Conservation (phyloP, 345 rosid genomes). For the Brassica juncea region DNA sequence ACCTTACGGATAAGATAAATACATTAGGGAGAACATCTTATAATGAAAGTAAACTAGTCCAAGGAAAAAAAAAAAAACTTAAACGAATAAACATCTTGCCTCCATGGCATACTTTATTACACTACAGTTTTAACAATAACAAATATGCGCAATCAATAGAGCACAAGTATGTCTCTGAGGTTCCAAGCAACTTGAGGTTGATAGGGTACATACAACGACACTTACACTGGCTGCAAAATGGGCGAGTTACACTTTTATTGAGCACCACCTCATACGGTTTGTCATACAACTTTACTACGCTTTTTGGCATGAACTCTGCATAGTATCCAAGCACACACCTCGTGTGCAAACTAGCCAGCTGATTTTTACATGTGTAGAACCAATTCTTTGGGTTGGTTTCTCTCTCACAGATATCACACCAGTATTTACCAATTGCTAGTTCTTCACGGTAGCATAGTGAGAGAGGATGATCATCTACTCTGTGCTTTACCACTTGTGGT, state of each 20-base stretch:
- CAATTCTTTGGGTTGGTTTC: not conserved
- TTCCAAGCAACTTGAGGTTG: not conserved
- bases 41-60: conserved; percentile 51
- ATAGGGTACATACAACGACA: not conserved
- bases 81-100: not conserved
- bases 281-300: not conserved
- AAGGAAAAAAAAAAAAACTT: conserved; percentile 3
- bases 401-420: not conserved
- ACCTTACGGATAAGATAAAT: not conserved
- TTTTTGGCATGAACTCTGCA: not conserved
- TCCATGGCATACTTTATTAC: too few species aligned
- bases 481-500: not conserved
- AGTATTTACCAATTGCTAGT: not conserved
- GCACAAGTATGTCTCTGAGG: not conserved
- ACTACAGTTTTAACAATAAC: too few species aligned
- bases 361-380: not conserved
- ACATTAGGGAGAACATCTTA: not conserved
- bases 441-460: not conserved
- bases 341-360: not conserved
- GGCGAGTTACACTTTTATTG: not conserved
- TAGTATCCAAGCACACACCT: not conserved
- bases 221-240: not conserved
- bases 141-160: not conserved
- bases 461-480: not conserved
- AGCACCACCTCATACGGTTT: not conserved